Evolutionary conservation across 345 rosid genomes (phyloP), one percentile per base, ranked within the genome.

Genomic region (Gossypium arboreum): DNA sequence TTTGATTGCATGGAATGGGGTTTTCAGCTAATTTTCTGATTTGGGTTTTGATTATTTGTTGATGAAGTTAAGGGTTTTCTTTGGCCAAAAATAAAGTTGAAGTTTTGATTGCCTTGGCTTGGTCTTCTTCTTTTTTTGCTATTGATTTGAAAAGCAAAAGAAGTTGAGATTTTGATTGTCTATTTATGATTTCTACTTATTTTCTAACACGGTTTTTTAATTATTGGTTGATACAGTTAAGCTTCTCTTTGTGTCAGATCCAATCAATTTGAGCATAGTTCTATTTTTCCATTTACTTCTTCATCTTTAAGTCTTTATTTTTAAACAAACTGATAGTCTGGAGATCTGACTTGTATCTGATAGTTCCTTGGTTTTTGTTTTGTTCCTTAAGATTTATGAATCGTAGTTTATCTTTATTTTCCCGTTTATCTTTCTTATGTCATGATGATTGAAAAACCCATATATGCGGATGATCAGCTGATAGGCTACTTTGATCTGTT

Each of bases 231-330:
- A 34, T 34, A 34, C 41, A 34, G 41, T 34, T 34, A 34, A 34
- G 41, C 41, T 34, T 34, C 7, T 34, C 41, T 34, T 73, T 74
- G 16, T 50, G 18, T 55, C 44, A 57, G 79, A 80, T 84, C 82
- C 75, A 41, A 12, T 67, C 50, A 47, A 24, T 12, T 80, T 76
- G 61, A 55, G 29, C 47, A 63, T 4, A 12, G 48, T 44, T 79
- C n/a, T 39, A 13, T 63, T 41, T 25, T 9, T 22, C 20, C 48
- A 10, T 1, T 29, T 29, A 29, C 25, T 70, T 52, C 60, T 20
- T 68, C 48, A 20, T 59, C 34, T 27, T 55, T 50, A 73, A 9
- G 25, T n/a, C 51, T 47, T 60, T 73, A 6, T 25, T 0, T 0
- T 27, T 61, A 13, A 25, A 57, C 13, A 57, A 25, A 60, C 25